These are phyloP conservation scores for Loxodes magnus DNA, from an alignment of 73 alveolate species.

Conservation along the genomic window DNA sequence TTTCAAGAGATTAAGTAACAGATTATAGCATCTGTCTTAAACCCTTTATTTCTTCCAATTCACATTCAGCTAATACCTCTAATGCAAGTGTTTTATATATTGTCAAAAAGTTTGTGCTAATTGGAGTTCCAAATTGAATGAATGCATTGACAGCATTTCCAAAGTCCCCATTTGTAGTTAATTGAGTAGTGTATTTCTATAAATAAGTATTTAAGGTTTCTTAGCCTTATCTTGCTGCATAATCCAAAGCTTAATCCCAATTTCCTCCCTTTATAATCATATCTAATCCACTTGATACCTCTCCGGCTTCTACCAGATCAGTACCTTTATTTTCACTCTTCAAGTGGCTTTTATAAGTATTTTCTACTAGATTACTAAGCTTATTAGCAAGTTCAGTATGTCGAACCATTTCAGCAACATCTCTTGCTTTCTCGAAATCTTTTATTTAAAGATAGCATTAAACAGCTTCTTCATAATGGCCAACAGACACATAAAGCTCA, in stretches of 20 bases:
- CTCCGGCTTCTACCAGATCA: slow-evolving; percentile 35
- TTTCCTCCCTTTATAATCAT: slow-evolving; percentile 48
- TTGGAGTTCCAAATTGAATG: slow-evolving; percentile 86
- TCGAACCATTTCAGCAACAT: slow-evolving; percentile 62
- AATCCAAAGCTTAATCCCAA: slow-evolving; percentile 53
- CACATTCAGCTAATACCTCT: slow-evolving; percentile 91
- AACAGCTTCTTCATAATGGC: slow-evolving; percentile 93
- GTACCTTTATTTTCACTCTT: slow-evolving; percentile 35
- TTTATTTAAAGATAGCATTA: slow-evolving; percentile 63
- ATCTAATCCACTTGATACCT: slow-evolving; percentile 43
- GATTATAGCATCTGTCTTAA: slow-evolving; percentile 76
- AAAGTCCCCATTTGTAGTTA: slow-evolving; percentile 81
- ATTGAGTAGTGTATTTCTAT: slow-evolving; percentile 66
- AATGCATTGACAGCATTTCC: slow-evolving; percentile 86
- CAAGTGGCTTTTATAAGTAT: slow-evolving; percentile 47
- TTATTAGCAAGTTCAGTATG: slow-evolving; percentile 53
- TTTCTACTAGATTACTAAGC: slow-evolving; percentile 50
- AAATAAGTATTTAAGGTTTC: slow-evolving; percentile 79
- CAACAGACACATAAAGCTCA: slow-evolving; percentile 87
- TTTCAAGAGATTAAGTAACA: slow-evolving; percentile 64
- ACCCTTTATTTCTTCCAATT: slow-evolving; percentile 78
- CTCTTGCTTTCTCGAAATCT: slow-evolving; percentile 84
- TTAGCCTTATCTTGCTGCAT: slow-evolving; percentile 78
- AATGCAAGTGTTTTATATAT: slow-evolving; percentile 87
- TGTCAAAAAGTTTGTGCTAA: slow-evolving; percentile 66